Base-by-base conservation (phyloP, 768 basidiomycete genomes). In the Gloeophyllum trabeum region DNA sequence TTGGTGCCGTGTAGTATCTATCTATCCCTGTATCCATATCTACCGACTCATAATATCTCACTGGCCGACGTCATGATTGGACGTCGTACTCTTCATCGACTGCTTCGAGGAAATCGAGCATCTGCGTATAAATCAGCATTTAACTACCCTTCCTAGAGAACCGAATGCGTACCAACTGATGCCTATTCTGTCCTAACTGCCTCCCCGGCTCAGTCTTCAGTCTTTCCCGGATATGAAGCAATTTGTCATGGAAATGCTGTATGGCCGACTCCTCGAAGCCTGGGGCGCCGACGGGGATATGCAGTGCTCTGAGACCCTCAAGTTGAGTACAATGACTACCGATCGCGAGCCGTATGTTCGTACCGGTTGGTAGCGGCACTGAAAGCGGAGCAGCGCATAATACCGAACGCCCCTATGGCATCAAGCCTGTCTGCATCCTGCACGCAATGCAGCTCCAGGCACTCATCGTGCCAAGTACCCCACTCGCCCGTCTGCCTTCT, bases 191-290 rank as follows among this genome's bases (percentile, higher is more conserved):
- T 19, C 86, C 89, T 57, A 89, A 61, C 43, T 56, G 53, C 53
- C 71, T 79, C 3, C 86, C 91, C 2, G 70, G 69, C 6, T 65
- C 71, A 0, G 90, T 94, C 64, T 92, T 93, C 47, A 93, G 74
- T 46, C 75, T 66, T 36, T 75, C 76, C 30, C 64, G 68, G 44
- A 94, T 84, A 43, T 76, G 73, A 21, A 93, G 57, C 24, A 94
- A 69, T 59, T 93, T 94, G 51, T 90, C 86, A 49, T 89, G 63
- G 55, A 93, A 94, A 54, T 94, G 91, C 44, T 76, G 73, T 21
- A 91, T 76, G 4, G 86, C 79, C 0, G 79, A 77, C 21, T 59
- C 51, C 3, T 59, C 52, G 18, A 58, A 51, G 13, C 59, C 63
- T 39, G 70, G 60, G 50, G 79, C 69, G 32, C 62, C 70, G 36